These are phyloP conservation scores for Kurtzmaniella cleridarum DNA, from an alignment of 805 yeast species.

Conservation along the genomic window DNA sequence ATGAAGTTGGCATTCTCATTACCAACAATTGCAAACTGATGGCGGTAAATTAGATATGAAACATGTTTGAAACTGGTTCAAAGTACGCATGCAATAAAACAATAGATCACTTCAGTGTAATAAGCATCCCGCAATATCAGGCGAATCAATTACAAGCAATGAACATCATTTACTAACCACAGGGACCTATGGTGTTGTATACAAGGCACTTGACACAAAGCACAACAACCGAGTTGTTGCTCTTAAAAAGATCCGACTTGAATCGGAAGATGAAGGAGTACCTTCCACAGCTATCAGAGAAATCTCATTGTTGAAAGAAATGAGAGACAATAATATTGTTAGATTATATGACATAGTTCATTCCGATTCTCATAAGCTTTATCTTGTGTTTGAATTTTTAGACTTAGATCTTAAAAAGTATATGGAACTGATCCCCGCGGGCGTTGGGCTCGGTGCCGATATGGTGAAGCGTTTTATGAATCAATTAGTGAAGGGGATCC, in stretches of 20 bases:
- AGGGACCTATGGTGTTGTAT: slow-evolving; percentile 96
- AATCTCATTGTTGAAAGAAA: slow-evolving; percentile 90
- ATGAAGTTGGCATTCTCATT: no score
- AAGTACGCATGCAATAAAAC: no score
- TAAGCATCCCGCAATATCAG: no score
- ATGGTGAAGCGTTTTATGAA: slow-evolving; percentile 91
- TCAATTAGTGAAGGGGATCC: slow-evolving; percentile 85
- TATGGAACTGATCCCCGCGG: slow-evolving; percentile 92
- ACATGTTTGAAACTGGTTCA: no score
- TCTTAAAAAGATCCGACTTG: slow-evolving; percentile 87
- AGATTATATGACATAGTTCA: slow-evolving; percentile 91
- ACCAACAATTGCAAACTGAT: no score
- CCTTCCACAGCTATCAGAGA: slow-evolving; percentile 98
- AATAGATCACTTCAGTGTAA: no score
- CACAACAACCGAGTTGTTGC: slow-evolving; percentile 95
- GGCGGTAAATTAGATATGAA: no score
- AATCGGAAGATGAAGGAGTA: slow-evolving; percentile 96
- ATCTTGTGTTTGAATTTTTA: slow-evolving; percentile 87
- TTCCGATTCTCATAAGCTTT: slow-evolving; percentile 86
- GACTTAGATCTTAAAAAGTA: slow-evolving; percentile 94
- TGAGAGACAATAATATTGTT: slow-evolving; percentile 90
- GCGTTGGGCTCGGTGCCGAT: slow-evolving; percentile 82
- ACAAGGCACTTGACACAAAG: slow-evolving; percentile 85
- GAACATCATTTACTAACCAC: slow-evolving; percentile 7
- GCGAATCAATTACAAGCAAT: no score